phyloP scores from a whole-genome alignment of 257 asterid species.

The Thymus quinquecostatus region DNA sequence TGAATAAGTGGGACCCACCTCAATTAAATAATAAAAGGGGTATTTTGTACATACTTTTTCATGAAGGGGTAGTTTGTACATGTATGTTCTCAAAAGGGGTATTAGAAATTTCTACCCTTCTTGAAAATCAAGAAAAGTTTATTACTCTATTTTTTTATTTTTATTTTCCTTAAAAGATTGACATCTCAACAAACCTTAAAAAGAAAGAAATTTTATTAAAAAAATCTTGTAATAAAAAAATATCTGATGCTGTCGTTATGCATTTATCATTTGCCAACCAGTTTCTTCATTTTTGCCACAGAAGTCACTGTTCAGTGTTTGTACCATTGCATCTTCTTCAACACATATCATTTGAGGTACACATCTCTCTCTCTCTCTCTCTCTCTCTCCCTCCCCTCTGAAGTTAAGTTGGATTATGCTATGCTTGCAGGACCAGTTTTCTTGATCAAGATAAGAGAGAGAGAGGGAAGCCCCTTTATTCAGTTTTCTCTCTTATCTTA shows the following conservation, averaged over 20 bases:
- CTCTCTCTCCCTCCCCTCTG: not conserved
- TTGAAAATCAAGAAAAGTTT: slow-evolving; percentile 11
- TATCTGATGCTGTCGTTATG: slow-evolving; percentile 45
- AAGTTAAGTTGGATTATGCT: slow-evolving; percentile 28
- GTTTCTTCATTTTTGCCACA: slow-evolving; percentile 21
- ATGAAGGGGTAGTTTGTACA: no score
- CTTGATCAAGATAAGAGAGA: slow-evolving; percentile 28
- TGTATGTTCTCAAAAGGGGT: no score
- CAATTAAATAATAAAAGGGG: no score
- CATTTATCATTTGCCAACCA: slow-evolving; percentile 24
- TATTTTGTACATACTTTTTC: no score
- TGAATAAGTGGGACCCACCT: no score
- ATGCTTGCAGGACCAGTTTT: slow-evolving; percentile 40
- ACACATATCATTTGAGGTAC: slow-evolving; percentile 15
- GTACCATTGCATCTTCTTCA: slow-evolving; percentile 20
- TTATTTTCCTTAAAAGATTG: not conserved
- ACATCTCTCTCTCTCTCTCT: slow-evolving; percentile 16
- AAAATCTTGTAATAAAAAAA: slow-evolving; percentile 39
- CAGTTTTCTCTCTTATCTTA: slow-evolving; percentile 39
- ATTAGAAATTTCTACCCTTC: no score
- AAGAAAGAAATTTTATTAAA: slow-evolving; percentile 8
- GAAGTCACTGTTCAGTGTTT: slow-evolving; percentile 30
- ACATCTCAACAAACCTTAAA: slow-evolving; percentile 23
- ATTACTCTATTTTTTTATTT: not conserved
- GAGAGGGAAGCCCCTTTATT: slow-evolving; percentile 33